phyloP scores from a whole-genome alignment of 2,329 filamentous ascomycete genomes.

The Didymella keratinophila region DNA sequence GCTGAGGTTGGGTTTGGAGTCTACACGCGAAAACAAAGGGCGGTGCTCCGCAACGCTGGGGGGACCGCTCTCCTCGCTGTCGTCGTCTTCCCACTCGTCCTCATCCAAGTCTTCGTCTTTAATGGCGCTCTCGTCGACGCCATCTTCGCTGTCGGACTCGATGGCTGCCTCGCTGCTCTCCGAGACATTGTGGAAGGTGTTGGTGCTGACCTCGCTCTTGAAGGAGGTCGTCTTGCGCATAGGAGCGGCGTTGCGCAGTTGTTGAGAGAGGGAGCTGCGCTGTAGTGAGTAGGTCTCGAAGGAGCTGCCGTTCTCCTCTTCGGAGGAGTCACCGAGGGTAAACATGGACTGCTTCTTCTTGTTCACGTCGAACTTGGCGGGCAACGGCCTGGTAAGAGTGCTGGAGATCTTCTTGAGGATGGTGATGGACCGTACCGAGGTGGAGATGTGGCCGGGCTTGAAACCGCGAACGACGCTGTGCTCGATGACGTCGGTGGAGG shows the following conservation, averaged over 20 bases:
- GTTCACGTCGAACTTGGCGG: constrained; percentile 45
- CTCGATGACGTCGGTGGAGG: constrained; percentile 66
- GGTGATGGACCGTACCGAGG: constrained; percentile 69
- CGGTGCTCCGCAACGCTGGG: constrained; percentile 80
- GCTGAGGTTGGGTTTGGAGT: constrained; percentile 83
- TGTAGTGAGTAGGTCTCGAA: constrained; percentile 64
- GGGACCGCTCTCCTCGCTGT: constrained; percentile 78
- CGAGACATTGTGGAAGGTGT: constrained; percentile 67
- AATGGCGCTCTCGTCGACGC: constrained; percentile 63
- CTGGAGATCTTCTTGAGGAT: constrained; percentile 63
- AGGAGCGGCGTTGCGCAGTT: constrained; percentile 55
- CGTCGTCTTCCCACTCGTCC: constrained; percentile 66
- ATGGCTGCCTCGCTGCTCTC: constrained; percentile 64
- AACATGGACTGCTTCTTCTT: constrained; percentile 77
- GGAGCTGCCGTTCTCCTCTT: constrained; percentile 83
- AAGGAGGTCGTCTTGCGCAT: constrained; percentile 83
- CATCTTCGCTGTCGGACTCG: constrained; percentile 64
- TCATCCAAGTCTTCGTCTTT: constrained; percentile 67
- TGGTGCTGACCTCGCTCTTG: constrained; percentile 75
- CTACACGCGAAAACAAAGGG: constrained; percentile 84
- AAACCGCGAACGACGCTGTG: constrained; percentile 86
- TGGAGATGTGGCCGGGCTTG: constrained; percentile 76
- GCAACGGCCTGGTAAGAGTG: constrained; percentile 37
- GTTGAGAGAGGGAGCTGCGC: constrained; percentile 64
- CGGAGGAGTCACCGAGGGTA: constrained; percentile 80